Evolutionary conservation across 805 yeast species (phyloP).

Genomic region (Saccharomycopsis fibuligera): DNA sequence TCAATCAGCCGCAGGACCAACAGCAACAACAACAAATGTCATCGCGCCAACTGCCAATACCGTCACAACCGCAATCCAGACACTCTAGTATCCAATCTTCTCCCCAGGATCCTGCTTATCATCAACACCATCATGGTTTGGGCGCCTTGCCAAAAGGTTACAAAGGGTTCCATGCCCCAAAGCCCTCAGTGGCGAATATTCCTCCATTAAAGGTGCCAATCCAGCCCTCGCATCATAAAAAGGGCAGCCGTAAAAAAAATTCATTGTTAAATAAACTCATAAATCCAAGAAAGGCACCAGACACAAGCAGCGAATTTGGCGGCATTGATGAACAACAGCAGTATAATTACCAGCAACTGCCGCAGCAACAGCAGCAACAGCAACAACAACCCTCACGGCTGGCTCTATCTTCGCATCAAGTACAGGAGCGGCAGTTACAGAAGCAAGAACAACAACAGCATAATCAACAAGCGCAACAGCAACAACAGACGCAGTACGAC

Average conservation of each 20-base stretch:
- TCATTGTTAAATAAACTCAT: slow-evolving; percentile 14
- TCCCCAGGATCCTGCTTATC: too few species aligned
- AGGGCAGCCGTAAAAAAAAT: slow-evolving; percentile 1
- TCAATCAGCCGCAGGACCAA: background rate
- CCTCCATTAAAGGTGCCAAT: slow-evolving; percentile 16
- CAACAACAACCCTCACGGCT: slow-evolving; percentile 1
- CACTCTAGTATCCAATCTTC: too few species aligned
- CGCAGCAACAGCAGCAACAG: background rate
- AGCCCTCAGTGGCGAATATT: background rate
- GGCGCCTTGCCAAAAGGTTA: slow-evolving; percentile 1
- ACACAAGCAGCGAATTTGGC: background rate
- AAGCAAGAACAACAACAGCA: background rate
- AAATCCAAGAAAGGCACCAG: background rate
- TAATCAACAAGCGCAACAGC: background rate
- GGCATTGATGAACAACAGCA: background rate
- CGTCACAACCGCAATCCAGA: background rate
- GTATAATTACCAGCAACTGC: background rate
- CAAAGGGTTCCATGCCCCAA: slow-evolving; percentile 18
- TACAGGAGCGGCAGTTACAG: background rate
- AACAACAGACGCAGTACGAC: background rate
- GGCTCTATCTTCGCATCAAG: too few species aligned
- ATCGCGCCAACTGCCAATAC: background rate
- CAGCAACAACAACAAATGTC: background rate
- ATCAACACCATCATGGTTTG: too few species aligned
- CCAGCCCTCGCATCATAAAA: slow-evolving; percentile 11